These are phyloP conservation scores for Aspergillus sp. DNA, from an alignment of 2,329 filamentous ascomycete genomes.

Conservation along the genomic window DNA sequence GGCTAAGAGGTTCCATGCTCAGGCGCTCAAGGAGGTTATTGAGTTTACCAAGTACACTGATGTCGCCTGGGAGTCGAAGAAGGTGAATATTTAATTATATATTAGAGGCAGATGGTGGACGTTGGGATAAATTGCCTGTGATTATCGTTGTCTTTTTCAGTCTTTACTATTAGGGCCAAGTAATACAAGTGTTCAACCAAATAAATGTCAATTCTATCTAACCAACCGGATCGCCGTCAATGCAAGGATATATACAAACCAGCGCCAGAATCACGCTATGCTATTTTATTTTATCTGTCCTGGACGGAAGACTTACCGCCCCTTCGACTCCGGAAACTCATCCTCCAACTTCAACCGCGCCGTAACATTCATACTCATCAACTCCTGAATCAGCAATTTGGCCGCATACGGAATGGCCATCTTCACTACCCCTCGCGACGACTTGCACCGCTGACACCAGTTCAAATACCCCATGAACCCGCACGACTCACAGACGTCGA, in stretches of 20 bases:
- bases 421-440: constrained; percentile 72
- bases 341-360: constrained; percentile 85
- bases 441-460: constrained; percentile 90
- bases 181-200: background rate
- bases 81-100: constrained; percentile 14
- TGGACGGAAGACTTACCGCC: constrained; percentile 17
- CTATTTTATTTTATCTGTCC: constrained; percentile 1
- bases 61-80: constrained; percentile 23
- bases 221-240: constrained; percentile 14
- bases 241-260: constrained; percentile 15
- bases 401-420: constrained; percentile 98
- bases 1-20: constrained; percentile 29
- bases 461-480: constrained; percentile 93
- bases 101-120: background rate
- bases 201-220: background rate
- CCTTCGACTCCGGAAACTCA: constrained; percentile 64
- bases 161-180: too few relatives aligned
- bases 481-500: constrained; percentile 90
- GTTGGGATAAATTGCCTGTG: background rate
- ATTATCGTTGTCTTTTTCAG: background rate
- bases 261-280: constrained; percentile 2
- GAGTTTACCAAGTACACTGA: constrained; percentile 24
- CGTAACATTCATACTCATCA: constrained; percentile 98
- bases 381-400: constrained; percentile 89
- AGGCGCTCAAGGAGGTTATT: constrained; percentile 13